Conservation (phyloP, 2,329 filamentous ascomycete species). For the Alternaria ventricosa region DNA sequence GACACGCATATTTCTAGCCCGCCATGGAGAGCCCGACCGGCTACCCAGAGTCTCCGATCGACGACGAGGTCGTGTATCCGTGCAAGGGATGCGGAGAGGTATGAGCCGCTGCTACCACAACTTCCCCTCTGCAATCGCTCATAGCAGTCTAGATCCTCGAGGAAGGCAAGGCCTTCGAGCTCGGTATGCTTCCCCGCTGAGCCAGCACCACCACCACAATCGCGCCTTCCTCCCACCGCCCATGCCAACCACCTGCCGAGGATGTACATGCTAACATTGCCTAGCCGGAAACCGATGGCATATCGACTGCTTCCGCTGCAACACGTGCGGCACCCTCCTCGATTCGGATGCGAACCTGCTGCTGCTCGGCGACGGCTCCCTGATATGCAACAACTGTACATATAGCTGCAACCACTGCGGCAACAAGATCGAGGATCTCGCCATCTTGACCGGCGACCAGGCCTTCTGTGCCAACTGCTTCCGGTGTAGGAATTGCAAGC, state of each 20-base stretch:
- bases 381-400: slow-evolving; percentile 99
- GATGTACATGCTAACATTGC: slow-evolving; percentile 31
- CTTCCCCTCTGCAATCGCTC: slow-evolving; percentile 20
- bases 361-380: slow-evolving; percentile 92
- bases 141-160: slow-evolving; percentile 78
- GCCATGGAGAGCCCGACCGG: slow-evolving; percentile 62
- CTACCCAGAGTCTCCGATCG: slow-evolving; percentile 59
- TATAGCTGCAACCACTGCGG: slow-evolving; percentile 97
- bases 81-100: slow-evolving; percentile 65
- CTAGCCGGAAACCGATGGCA: slow-evolving; percentile 96
- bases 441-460: slow-evolving; percentile 96
- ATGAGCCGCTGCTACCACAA: slow-evolving; percentile 16
- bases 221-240: slow-evolving; percentile 17
- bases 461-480: slow-evolving; percentile 98
- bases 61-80: slow-evolving; percentile 65
- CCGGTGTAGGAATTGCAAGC: slow-evolving; percentile 96
- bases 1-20: slow-evolving; percentile 11
- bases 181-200: slow-evolving; percentile 68
- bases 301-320: slow-evolving; percentile 98
- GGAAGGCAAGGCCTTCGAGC: slow-evolving; percentile 97
- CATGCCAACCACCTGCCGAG: background rate
- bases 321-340: slow-evolving; percentile 91
- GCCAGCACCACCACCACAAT: slow-evolving; percentile 9
- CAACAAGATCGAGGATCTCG: slow-evolving; percentile 97
- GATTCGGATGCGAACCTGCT: slow-evolving; percentile 98